Evolutionary conservation across 1,284 basidiomycete species (phyloP).

Genomic region (Irpex sp.): DNA sequence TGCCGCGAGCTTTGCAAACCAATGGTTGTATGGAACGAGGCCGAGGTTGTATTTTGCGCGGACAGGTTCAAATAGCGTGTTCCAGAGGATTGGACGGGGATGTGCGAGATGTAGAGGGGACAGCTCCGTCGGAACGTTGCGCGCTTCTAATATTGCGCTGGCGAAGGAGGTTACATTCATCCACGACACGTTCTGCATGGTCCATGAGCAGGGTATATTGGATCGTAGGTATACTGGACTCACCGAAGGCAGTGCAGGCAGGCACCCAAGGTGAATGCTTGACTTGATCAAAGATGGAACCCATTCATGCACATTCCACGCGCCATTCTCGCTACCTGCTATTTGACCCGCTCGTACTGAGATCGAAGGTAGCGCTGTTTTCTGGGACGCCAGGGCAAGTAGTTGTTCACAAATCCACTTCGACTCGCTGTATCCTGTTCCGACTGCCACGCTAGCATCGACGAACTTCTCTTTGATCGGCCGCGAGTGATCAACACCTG

Average conservation of each 20-base stretch:
- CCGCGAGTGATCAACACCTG: not conserved
- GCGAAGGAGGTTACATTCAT: conserved; percentile 19
- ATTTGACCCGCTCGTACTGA: conserved; percentile 40
- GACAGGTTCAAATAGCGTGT: conserved; percentile 14
- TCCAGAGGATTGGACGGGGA: conserved; percentile 13
- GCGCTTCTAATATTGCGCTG: conserved; percentile 17
- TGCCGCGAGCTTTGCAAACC: conserved; percentile 18
- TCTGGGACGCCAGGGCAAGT: conserved; percentile 16
- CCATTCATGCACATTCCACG: conserved; percentile 33
- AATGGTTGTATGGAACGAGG: conserved; percentile 25
- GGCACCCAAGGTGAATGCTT: conserved; percentile 22
- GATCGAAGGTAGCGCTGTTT: conserved; percentile 21
- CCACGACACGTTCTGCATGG: conserved; percentile 17
- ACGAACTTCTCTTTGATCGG: not conserved
- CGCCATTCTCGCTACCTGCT: conserved; percentile 30
- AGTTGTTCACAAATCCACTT: conserved; percentile 35
- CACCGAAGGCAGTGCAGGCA: conserved; percentile 16
- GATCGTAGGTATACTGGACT: not conserved
- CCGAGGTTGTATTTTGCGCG: conserved; percentile 20
- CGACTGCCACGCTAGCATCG: conserved; percentile 21
- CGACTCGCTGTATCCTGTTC: conserved; percentile 33
- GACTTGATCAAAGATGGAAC: conserved; percentile 22
- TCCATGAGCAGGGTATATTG: not conserved
- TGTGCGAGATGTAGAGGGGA: conserved; percentile 14
- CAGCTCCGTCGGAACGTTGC: conserved; percentile 1